Base-by-base conservation (phyloP, 495 filamentous ascomycete genomes). In the Trichoderma virens region DNA sequence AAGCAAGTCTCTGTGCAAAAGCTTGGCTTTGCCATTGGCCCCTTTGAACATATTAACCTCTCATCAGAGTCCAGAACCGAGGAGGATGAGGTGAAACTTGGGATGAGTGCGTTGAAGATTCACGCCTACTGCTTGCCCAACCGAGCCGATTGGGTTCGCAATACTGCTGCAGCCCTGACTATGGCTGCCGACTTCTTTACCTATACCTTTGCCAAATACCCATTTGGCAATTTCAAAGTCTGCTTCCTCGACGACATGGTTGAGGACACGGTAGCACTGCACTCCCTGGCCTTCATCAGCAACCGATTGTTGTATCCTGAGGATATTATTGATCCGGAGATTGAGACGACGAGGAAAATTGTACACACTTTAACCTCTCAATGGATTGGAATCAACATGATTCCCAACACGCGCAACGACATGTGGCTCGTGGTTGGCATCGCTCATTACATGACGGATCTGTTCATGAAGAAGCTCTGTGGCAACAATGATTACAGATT, bases 401-500 rank as follows among this genome's bases (percentile, higher is more conserved):
- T 94, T 56, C 88, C 94, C 2, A 86, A 90, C 68, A 82, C 88
- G 35, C 84, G 87, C 43, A 78, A 76, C n/a, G 94, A 99, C 71
- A 87, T 81, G 16, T 99, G 94, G 94, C 84, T 92, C n/a, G 88
- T 92, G 11, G 84, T 93, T 66, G 95, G 94, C 3, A 88, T 96
- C 60, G 88, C 92, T 25, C 93, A 90, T 81, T 97, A 90, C 75
- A 93, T 98, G 78, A 91, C 95, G 8, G 92, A 94, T 66, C 82
- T 89, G 2, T 98, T 93, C 74, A 89, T 98, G 86, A 90, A 85
- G 68, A 86, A 82, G 63, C 79, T 99, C 16, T 93, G 89, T 72
- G 94, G 94, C 2, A 96, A 93, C 67, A 99, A 99, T 70, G 91
- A 96, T 70, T 93, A 94, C 68, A 81, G 90, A 23, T 97, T 90